Evolutionary conservation across 78 protist genomes (phyloP), one percentile per base, ranked within the genome.

Genomic region (Polysphondylium violaceum): DNA sequence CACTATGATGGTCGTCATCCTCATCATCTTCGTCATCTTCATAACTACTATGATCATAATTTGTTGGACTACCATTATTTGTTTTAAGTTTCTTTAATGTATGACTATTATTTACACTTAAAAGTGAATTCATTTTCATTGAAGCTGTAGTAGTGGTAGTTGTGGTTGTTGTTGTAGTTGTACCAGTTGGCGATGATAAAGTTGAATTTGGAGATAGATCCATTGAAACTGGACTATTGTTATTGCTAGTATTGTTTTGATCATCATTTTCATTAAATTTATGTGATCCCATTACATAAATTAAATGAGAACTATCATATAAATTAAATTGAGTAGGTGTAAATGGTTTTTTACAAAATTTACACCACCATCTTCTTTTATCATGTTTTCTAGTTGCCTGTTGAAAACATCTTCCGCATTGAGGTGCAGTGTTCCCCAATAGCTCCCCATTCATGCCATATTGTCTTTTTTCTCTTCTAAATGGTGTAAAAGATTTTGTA

Each of bases 291-390:
- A 79, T 79, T 38, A 79, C 74, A 67, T 53, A 79, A 64, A 79
- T 79, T 14, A 65, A 50, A 31, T 79, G 73, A 36, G 67, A 51
- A 36, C 27, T 35, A 36, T 64, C 75, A 31, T 53, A 16, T 19
- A 79, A 25, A 56, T 79, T 79, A 55, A 67, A 79, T 51, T 79
- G 88, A 25, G 88, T 64, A 2, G 93, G 94, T 38, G 94, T 88
- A n/a, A 88, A 88, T 16, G 87, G 81, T 60, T 88, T 88, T 40
- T 72, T 68, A 59, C 94, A 88, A 19, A 31, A 29, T 33, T 88
- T 88, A 44, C 94, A 88, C 94, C 94, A 88, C 86, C 83, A 88
- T 78, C 94, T 75, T 51, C 94, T 69, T 59, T 88, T 88, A 35
- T 88, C 94, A 63, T 88, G 94, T 43, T 77, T 88, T 60, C 94